phyloP scores from a whole-genome alignment of 805 yeast genomes.

The Naumovozyma castellii region DNA sequence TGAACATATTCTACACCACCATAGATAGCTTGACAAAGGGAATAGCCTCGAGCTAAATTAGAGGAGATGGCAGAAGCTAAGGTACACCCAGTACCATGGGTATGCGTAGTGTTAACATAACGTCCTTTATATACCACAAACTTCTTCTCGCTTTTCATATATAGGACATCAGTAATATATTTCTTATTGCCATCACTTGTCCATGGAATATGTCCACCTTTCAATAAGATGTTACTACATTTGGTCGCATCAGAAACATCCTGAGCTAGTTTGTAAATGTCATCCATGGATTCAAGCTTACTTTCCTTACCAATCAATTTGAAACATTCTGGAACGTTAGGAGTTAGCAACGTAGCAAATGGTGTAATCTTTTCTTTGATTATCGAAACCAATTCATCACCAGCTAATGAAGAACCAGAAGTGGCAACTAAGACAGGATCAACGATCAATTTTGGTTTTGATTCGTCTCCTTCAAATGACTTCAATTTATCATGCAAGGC shows the following conservation, averaged over 20 bases:
- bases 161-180: slow-evolving; percentile 46
- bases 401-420: slow-evolving; percentile 55
- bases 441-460: slow-evolving; percentile 41
- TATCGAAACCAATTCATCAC: slow-evolving; percentile 31
- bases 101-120: slow-evolving; percentile 39
- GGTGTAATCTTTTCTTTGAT: slow-evolving; percentile 41
- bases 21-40: slow-evolving; percentile 41
- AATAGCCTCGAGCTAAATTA: slow-evolving; percentile 49
- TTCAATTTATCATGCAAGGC: slow-evolving; percentile 34
- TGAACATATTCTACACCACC: slow-evolving; percentile 58
- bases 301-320: slow-evolving; percentile 24
- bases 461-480: slow-evolving; percentile 19
- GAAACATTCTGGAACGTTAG: slow-evolving; percentile 63
- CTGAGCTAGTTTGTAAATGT: slow-evolving; percentile 33
- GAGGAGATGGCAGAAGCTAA: slow-evolving; percentile 74
- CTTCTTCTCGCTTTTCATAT: slow-evolving; percentile 32
- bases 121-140: slow-evolving; percentile 40
- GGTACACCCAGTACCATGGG: slow-evolving; percentile 92
- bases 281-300: slow-evolving; percentile 32
- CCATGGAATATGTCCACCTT: slow-evolving; percentile 73
- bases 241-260: slow-evolving; percentile 32
- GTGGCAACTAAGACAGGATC: slow-evolving; percentile 86
- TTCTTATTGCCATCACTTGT: slow-evolving; percentile 18
- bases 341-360: slow-evolving; percentile 56
- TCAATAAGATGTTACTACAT: slow-evolving; percentile 50